Percentiles rank a stretch among this genome's conserved stretches.
phyloP scores from a whole-genome alignment of 306 rosid genomes.

The Castanea sativa region DNA sequence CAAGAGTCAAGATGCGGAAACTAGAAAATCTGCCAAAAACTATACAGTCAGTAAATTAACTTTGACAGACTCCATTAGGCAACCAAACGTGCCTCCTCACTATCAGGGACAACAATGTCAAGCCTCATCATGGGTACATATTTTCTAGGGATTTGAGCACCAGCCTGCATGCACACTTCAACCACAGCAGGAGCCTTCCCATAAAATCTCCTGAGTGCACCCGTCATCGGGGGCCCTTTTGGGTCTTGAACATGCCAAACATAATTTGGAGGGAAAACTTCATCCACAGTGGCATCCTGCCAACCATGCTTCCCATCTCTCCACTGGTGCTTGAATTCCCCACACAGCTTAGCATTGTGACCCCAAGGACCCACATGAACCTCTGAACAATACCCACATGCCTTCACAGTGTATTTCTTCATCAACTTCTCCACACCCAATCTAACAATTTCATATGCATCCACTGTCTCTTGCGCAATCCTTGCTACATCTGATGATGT shows the following conservation, averaged over 20 bases:
- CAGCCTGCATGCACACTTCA: constrained; percentile 88
- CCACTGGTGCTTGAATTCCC: constrained; percentile 97
- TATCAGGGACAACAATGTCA: constrained; percentile 81
- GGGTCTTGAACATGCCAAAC: constrained; percentile 91
- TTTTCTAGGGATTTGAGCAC: constrained; percentile 60
- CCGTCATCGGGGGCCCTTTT: constrained; percentile 62
- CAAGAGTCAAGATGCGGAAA: too few relatives aligned
- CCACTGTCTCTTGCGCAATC: constrained; percentile 78
- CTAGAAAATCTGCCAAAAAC: background rate
- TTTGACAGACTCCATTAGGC: constrained; percentile 35
- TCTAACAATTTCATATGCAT: constrained; percentile 62
- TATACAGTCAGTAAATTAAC: background rate
- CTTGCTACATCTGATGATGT: constrained; percentile 46
- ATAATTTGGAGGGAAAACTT: constrained; percentile 83
- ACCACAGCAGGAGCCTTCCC: constrained; percentile 95
- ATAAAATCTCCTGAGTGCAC: constrained; percentile 63
- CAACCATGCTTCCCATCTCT: constrained; percentile 99
- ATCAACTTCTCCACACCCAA: constrained; percentile 68
- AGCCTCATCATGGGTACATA: constrained; percentile 97
- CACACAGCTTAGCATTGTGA: constrained; percentile 91
- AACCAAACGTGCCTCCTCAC: constrained; percentile 67
- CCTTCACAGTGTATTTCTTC: constrained; percentile 86
- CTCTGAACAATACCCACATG: constrained; percentile 95
- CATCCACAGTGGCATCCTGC: constrained; percentile 88
- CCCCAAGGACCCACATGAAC: constrained; percentile 99